A percentile compares a stretch with the other conserved stretches of the same genome.
phyloP scores from a whole-genome alignment of 2,329 filamentous ascomycete species.

The Botrytis sinoallii region DNA sequence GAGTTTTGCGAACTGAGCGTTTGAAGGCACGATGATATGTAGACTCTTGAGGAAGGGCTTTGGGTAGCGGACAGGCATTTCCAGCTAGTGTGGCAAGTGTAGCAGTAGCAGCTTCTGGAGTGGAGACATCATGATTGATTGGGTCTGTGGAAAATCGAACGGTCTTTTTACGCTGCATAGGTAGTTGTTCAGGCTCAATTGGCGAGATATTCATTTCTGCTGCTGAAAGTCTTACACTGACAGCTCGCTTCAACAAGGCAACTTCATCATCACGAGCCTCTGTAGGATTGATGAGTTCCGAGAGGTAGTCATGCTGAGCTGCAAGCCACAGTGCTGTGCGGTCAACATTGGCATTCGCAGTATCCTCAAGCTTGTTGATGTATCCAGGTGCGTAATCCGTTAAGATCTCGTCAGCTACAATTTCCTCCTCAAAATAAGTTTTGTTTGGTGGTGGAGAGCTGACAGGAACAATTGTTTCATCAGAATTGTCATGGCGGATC shows the following conservation, averaged over 20 bases:
- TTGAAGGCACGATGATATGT: slow-evolving; percentile 89
- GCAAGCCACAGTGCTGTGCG: slow-evolving; percentile 83
- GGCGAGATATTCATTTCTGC: slow-evolving; percentile 41
- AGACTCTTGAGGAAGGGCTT: slow-evolving; percentile 59
- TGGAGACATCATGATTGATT: slow-evolving; percentile 25
- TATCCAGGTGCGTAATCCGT: slow-evolving; percentile 75
- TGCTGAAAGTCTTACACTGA: slow-evolving; percentile 32
- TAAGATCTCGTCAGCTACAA: slow-evolving; percentile 62
- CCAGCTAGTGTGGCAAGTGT: slow-evolving; percentile 9
- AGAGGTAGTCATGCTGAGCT: slow-evolving; percentile 75
- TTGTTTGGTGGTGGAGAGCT: slow-evolving; percentile 17
- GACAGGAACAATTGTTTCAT: slow-evolving; percentile 38
- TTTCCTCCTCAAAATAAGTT: slow-evolving; percentile 42
- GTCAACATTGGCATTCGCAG: slow-evolving; percentile 71
- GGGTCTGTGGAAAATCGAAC: slow-evolving; percentile 66
- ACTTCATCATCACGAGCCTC: slow-evolving; percentile 40
- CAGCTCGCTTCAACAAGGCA: slow-evolving; percentile 36
- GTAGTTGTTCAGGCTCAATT: slow-evolving; percentile 26
- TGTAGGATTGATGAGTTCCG: slow-evolving; percentile 60
- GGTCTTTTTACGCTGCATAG: slow-evolving; percentile 58
- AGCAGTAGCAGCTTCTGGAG: slow-evolving; percentile 15
- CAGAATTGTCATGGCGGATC: slow-evolving; percentile 38
- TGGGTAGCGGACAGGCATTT: slow-evolving; percentile 48
- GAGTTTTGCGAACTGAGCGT: slow-evolving; percentile 64
- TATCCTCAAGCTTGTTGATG: slow-evolving; percentile 66